Evolutionary conservation across 768 basidiomycete species (phyloP).

Genomic region (Kockovaella imperatae): DNA sequence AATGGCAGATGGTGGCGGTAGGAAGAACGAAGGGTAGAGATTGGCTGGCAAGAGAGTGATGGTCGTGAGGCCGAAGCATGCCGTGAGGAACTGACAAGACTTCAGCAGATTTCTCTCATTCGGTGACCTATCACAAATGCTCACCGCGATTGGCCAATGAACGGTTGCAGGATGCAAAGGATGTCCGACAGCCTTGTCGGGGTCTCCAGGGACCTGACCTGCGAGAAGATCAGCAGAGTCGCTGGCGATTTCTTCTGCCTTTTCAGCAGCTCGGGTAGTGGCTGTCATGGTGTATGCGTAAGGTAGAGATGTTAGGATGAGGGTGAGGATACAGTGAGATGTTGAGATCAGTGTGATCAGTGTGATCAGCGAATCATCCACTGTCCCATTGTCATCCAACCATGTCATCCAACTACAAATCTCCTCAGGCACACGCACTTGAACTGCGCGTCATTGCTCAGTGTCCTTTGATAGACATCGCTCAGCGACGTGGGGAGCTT

Average conservation of each 20-base stretch:
- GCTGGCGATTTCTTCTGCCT: constrained; percentile 18
- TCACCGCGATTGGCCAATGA: constrained; percentile 23
- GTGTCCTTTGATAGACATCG: too few species aligned
- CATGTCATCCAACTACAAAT: too few species aligned
- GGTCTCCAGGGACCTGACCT: constrained; percentile 14
- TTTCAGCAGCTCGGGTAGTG: too few species aligned
- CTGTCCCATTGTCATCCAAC: too few species aligned
- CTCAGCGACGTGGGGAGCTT: too few species aligned
- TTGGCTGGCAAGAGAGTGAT: constrained; percentile 27
- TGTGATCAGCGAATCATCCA: too few species aligned
- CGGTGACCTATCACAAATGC: background rate
- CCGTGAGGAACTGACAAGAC: constrained; percentile 33
- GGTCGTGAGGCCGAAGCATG: constrained; percentile 29
- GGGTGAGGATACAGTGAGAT: too few species aligned
- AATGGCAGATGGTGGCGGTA: constrained; percentile 30
- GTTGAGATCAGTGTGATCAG: too few species aligned
- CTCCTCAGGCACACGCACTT: too few species aligned
- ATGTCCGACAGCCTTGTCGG: constrained; percentile 25
- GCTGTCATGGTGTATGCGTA: too few species aligned
- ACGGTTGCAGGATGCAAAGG: constrained; percentile 23
- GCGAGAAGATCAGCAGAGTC: constrained; percentile 8
- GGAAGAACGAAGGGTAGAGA: constrained; percentile 20
- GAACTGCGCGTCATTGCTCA: too few species aligned
- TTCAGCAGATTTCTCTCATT: constrained; percentile 2
- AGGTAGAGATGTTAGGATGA: too few species aligned